Evolutionary conservation across 345 rosid genomes (phyloP).

Genomic region (Reutealis trisperma): DNA sequence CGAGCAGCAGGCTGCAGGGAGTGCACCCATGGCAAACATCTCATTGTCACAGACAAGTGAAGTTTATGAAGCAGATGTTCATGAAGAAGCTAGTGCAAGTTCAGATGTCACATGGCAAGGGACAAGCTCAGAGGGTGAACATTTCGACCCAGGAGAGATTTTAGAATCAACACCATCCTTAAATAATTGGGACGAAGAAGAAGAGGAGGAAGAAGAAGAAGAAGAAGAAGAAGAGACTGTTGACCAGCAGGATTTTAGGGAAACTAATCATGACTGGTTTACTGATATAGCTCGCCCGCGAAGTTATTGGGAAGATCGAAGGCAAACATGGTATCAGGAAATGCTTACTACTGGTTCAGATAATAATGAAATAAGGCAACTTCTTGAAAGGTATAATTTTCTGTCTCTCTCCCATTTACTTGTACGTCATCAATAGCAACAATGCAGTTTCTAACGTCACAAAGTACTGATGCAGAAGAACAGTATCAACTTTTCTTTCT

Average conservation of each 20-base stretch:
- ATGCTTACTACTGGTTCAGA: conserved; percentile 51
- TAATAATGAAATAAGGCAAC: conserved; percentile 63
- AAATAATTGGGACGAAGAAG: conserved; percentile 40
- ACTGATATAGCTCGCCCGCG: conserved; percentile 76
- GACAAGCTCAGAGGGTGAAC: conserved; percentile 13
- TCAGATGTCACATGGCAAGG: conserved; percentile 25
- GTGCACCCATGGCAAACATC: not conserved
- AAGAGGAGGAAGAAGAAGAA: conserved; percentile 25
- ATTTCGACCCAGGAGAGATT: conserved; percentile 26
- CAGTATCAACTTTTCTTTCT: conserved; percentile 67
- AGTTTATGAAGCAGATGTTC: conserved; percentile 17
- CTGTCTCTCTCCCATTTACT: not conserved
- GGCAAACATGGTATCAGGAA: conserved; percentile 73
- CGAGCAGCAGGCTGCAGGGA: conserved; percentile 4
- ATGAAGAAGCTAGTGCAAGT: conserved; percentile 19
- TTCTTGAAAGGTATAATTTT: conserved; percentile 61
- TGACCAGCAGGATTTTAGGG: conserved; percentile 17
- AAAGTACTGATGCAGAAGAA: conserved; percentile 47
- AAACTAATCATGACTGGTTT: conserved; percentile 57
- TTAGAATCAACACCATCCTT: conserved; percentile 22
- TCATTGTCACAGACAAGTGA: conserved; percentile 6
- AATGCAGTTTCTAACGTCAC: conserved; percentile 9
- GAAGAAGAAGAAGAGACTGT: conserved; percentile 40
- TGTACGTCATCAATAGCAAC: not conserved
- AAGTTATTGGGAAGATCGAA: conserved; percentile 81